phyloP scores from a whole-genome alignment of 179 eudicot species.

The Carnegiea gigantea region DNA sequence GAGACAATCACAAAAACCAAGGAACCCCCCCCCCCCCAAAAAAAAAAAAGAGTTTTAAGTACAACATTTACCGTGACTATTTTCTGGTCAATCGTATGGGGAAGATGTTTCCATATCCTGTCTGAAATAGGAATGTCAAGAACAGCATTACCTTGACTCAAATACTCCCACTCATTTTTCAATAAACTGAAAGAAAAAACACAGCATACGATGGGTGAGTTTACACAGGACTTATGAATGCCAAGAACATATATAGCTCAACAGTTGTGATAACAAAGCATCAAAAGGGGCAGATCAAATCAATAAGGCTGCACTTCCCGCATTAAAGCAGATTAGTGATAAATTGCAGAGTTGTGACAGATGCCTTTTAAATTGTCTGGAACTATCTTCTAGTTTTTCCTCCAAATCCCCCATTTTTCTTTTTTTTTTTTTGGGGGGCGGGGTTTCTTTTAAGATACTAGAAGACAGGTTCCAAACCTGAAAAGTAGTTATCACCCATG shows the following conservation, averaged over 20 bases:
- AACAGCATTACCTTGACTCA: constrained; percentile 43
- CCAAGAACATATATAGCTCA: neutral
- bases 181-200: constrained; percentile 53
- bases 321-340: neutral
- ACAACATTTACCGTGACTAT: constrained; percentile 46
- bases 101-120: constrained; percentile 55
- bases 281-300: neutral
- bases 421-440: too few relatives aligned
- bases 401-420: too few relatives aligned
- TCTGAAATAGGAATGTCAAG: constrained; percentile 46
- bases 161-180: constrained; percentile 64
- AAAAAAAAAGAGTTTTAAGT: neutral
- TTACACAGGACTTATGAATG: neutral
- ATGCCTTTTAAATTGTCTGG: too few relatives aligned
- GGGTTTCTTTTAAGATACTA: too few relatives aligned
- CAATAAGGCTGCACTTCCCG: neutral
- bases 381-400: too few relatives aligned
- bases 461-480: too few relatives aligned
- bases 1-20: too few relatives aligned
- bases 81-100: constrained; percentile 46
- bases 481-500: too few relatives aligned
- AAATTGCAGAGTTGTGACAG: neutral
- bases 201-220: neutral
- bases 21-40: neutral
- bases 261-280: neutral